phyloP scores from a whole-genome alignment of 768 basidiomycete genomes.

The Termitomyces sp. region DNA sequence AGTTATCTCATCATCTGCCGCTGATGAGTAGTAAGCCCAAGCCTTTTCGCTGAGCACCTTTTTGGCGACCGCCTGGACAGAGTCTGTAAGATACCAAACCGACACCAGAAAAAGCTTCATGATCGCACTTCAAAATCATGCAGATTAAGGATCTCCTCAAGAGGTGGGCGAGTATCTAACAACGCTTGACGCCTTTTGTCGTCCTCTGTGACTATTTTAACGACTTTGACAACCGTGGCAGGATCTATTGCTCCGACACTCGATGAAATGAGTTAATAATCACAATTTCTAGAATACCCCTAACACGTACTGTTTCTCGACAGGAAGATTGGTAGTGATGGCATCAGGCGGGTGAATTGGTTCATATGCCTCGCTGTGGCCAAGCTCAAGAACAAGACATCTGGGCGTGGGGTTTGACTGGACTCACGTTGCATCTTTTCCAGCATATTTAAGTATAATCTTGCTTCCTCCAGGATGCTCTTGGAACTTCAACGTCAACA shows the following conservation, averaged over 20 bases:
- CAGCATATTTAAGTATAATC: slow-evolving; percentile 83
- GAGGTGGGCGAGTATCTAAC: not conserved
- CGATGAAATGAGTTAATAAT: not conserved
- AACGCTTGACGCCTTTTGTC: not conserved
- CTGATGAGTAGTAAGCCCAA: not conserved
- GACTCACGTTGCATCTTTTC: slow-evolving; percentile 80
- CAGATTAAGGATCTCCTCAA: not conserved
- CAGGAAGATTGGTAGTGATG: slow-evolving; percentile 67
- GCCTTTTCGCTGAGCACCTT: not conserved
- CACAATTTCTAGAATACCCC: not conserved
- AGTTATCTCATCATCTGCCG: not conserved
- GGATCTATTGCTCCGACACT: not conserved
- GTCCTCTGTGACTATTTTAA: not conserved
- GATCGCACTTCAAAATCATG: not conserved
- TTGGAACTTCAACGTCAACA: slow-evolving; percentile 16
- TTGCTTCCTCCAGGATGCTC: slow-evolving; percentile 56
- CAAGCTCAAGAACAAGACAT: not conserved
- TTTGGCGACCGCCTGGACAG: not conserved
- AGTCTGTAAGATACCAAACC: not conserved
- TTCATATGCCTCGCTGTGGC: slow-evolving; percentile 61
- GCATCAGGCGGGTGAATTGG: slow-evolving; percentile 83
- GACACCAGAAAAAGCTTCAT: not conserved
- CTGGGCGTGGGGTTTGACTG: slow-evolving; percentile 1
- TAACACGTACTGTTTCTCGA: slow-evolving; percentile 67
- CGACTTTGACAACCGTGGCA: not conserved